phyloP scores from a whole-genome alignment of 257 asterid genomes.

The Solanum gracilifrons region DNA sequence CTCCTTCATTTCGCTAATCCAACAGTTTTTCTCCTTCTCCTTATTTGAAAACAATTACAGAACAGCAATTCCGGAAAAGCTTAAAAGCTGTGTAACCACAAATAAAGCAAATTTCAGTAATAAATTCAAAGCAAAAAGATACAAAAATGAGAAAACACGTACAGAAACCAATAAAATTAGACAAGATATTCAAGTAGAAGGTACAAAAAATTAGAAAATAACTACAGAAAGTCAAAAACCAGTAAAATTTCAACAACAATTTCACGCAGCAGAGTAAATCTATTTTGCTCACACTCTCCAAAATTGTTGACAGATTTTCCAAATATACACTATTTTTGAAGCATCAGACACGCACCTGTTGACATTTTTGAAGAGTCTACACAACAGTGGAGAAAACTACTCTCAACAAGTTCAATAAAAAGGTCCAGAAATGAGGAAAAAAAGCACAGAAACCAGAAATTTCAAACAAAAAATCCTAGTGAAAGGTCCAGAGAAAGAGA shows the following conservation, averaged over 20 bases:
- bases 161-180: neutral
- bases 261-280: neutral
- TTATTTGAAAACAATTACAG: neutral
- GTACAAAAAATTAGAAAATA: neutral
- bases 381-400: neutral
- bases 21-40: neutral
- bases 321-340: neutral
- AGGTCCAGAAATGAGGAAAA: neutral
- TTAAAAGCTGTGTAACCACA: neutral
- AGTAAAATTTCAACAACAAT: neutral
- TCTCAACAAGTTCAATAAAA: neutral
- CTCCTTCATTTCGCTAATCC: slow-evolving; percentile 14
- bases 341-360: too few relatives aligned
- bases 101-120: neutral
- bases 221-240: neutral
- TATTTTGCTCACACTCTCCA: neutral
- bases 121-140: neutral
- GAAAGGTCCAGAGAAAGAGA: neutral
- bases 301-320: neutral
- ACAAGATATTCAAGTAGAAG: neutral
- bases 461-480: neutral
- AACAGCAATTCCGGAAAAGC: neutral
- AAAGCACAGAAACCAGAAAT: neutral
- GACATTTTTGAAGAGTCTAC: neutral
- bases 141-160: neutral